phyloP scores from a whole-genome alignment of 2,329 filamentous ascomycete species.

The Fusarium fujikuroi region DNA sequence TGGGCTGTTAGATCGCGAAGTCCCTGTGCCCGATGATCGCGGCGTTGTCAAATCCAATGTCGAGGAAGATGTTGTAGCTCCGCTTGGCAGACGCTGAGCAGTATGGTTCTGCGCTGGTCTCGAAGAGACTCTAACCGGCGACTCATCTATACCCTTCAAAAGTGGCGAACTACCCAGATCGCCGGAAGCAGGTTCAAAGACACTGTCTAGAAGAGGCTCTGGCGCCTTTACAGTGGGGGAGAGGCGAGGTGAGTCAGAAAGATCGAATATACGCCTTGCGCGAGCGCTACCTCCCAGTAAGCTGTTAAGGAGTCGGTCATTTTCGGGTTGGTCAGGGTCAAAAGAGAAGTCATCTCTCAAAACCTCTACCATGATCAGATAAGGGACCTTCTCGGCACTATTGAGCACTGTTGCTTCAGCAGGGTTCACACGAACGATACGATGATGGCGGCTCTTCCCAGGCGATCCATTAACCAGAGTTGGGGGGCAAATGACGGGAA shows the following conservation, averaged over 20 bases:
- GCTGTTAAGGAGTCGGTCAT: conserved; percentile 70
- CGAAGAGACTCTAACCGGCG: conserved; percentile 48
- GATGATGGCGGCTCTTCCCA: conserved; percentile 80
- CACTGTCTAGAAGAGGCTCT: conserved; percentile 71
- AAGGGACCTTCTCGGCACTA: conserved; percentile 87
- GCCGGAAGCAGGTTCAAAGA: conserved; percentile 84
- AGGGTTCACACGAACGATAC: conserved; percentile 84
- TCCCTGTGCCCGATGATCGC: conserved; percentile 74
- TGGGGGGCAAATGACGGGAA: conserved; percentile 83
- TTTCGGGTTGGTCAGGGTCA: conserved; percentile 78
- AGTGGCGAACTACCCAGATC: conserved; percentile 80
- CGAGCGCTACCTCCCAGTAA: conserved; percentile 67
- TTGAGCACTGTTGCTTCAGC: conserved; percentile 87
- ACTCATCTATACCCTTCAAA: conserved; percentile 67
- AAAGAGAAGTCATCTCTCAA: conserved; percentile 85
- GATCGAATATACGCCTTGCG: conserved; percentile 72
- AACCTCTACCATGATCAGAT: conserved; percentile 86
- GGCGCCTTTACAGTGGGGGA: conserved; percentile 53
- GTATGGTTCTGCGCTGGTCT: conserved; percentile 47
- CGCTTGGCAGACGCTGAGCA: conserved; percentile 68
- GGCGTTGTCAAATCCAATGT: conserved; percentile 72
- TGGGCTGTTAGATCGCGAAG: conserved; percentile 76
- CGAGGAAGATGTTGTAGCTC: conserved; percentile 68
- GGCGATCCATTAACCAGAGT: conserved; percentile 78
- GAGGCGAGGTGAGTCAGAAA: conserved; percentile 71